Percentiles rank a stretch among this genome's conserved stretches.
These are phyloP conservation scores for Coccinonectria pachysandricola DNA, from an alignment of 2,329 filamentous ascomycete genomes.

Conservation along the genomic window DNA sequence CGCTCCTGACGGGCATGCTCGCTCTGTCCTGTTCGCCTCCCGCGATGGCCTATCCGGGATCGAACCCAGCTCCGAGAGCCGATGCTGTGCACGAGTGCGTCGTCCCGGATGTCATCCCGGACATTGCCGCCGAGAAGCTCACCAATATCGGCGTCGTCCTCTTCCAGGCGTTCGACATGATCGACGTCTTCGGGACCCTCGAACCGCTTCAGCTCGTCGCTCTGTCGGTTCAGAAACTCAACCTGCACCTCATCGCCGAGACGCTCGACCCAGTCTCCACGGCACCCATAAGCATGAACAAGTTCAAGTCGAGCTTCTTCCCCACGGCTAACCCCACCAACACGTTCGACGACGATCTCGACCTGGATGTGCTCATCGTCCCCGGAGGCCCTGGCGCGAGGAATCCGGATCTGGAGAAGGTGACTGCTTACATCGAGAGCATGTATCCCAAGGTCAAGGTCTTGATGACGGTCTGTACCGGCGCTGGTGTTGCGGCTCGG, in stretches of 20 bases:
- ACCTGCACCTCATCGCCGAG: slow-evolving; percentile 31
- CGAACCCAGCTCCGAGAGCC: too few relatives aligned
- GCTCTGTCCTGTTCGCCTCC: too few relatives aligned
- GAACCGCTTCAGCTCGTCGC: slow-evolving; percentile 34
- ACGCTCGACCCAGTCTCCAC: slow-evolving; percentile 32
- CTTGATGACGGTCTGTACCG: slow-evolving; percentile 58
- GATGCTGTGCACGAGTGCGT: too few relatives aligned
- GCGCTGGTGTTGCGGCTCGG: slow-evolving; percentile 45
- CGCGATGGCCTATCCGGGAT: too few relatives aligned
- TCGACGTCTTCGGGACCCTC: slow-evolving; percentile 37
- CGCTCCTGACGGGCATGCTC: too few relatives aligned
- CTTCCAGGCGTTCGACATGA: slow-evolving; percentile 33
- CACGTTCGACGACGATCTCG: slow-evolving; percentile 40
- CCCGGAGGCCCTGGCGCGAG: slow-evolving; percentile 50
- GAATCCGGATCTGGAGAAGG: slow-evolving; percentile 25
- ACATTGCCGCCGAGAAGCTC: too few relatives aligned
- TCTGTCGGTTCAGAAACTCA: slow-evolving; percentile 20
- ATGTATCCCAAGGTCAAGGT: slow-evolving; percentile 40
- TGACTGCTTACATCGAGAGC: slow-evolving; percentile 22
- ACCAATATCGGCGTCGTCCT: slow-evolving; percentile 31
- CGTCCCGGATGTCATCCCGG: too few relatives aligned
- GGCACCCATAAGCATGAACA: slow-evolving; percentile 19
- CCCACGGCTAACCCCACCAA: slow-evolving; percentile 30
- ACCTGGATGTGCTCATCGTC: slow-evolving; percentile 50
- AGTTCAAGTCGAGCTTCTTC: slow-evolving; percentile 25